Percentiles rank a stretch among this genome's conserved stretches.
phyloP scores from a whole-genome alignment of 2,329 filamentous ascomycete species.

The Xylariaceae sp. region DNA sequence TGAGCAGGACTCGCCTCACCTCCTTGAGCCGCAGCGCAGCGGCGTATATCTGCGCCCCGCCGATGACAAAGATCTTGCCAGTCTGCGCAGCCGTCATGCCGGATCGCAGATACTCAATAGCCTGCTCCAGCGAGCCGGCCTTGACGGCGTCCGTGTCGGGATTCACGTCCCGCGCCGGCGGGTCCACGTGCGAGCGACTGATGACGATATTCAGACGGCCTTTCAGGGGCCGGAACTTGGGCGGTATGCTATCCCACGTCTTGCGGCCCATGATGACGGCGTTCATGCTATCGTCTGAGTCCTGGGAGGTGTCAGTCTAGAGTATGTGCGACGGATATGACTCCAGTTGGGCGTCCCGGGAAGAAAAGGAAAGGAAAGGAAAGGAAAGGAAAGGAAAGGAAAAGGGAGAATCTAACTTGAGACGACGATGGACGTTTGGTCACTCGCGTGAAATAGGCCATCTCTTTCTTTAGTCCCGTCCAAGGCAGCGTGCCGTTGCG shows the following conservation, averaged over 20 bases:
- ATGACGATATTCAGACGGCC: constrained; percentile 79
- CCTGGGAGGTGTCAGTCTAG: background rate
- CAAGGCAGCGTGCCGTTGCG: constrained; percentile 74
- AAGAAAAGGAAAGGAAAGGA: background rate
- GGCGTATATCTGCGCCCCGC: constrained; percentile 79
- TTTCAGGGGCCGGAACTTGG: constrained; percentile 69
- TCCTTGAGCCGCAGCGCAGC: constrained; percentile 57
- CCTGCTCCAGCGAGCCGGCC: constrained; percentile 53
- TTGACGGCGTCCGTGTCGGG: constrained; percentile 49
- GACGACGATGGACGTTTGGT: constrained; percentile 56
- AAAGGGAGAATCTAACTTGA: no score
- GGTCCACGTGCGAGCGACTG: constrained; percentile 45
- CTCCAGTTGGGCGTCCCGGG: no score
- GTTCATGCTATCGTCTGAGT: constrained; percentile 42
- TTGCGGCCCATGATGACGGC: constrained; percentile 96
- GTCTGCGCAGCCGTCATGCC: constrained; percentile 34
- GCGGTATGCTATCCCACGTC: constrained; percentile 88
- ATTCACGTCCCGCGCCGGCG: constrained; percentile 11
- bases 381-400: no score
- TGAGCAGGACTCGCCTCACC: constrained; percentile 61
- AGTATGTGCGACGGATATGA: no score
- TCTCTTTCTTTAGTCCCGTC: constrained; percentile 82
- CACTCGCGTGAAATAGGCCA: constrained; percentile 90
- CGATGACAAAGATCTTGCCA: constrained; percentile 75
- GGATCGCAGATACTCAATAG: constrained; percentile 42